Conservation (phyloP, 305 asterid species). For the Rubia occidens region DNA sequence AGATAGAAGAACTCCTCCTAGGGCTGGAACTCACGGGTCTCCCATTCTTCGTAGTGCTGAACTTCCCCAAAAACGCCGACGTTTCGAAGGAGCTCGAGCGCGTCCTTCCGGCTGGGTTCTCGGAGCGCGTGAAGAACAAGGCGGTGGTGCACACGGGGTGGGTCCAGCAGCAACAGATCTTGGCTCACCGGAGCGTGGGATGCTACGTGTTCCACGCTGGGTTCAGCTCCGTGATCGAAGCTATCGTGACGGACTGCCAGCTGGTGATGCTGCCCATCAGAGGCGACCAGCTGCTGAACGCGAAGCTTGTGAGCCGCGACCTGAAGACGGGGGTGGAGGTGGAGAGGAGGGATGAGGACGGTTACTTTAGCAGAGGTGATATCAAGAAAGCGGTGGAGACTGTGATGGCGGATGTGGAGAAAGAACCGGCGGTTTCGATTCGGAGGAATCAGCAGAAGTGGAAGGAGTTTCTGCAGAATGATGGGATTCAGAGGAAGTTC, state of each 20-base stretch:
- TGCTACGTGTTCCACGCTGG: slow-evolving; percentile 47
- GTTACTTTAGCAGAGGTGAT: slow-evolving; percentile 33
- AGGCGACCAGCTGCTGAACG: slow-evolving; percentile 33
- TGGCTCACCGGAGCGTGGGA: slow-evolving; percentile 38
- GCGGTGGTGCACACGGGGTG: slow-evolving; percentile 43
- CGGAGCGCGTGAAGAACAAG: slow-evolving; percentile 28
- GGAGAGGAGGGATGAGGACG: slow-evolving; percentile 45
- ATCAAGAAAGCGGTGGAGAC: slow-evolving; percentile 28
- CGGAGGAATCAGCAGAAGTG: slow-evolving; percentile 35
- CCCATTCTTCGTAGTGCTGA: slow-evolving; percentile 38
- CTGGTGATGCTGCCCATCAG: slow-evolving; percentile 25
- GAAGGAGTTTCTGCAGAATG: slow-evolving; percentile 33
- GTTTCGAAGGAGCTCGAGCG: slow-evolving; percentile 21
- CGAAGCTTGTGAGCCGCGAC: slow-evolving; percentile 37
- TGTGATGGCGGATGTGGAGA: slow-evolving; percentile 20
- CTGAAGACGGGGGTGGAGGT: slow-evolving; percentile 49
- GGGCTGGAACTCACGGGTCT: slow-evolving; percentile 43
- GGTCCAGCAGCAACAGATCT: slow-evolving; percentile 54
- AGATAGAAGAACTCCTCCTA: slow-evolving; percentile 30
- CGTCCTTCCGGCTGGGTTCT: slow-evolving; percentile 39
- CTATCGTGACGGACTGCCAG: slow-evolving; percentile 36
- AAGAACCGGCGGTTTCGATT: slow-evolving; percentile 22
- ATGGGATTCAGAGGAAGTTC: slow-evolving; percentile 24
- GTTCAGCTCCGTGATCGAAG: slow-evolving; percentile 41
- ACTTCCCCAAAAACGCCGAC: slow-evolving; percentile 26